Evolutionary conservation across 352 stramenopile species (phyloP), one percentile per base, ranked within the genome.

Genomic region (Globisporangium paroecandrum): DNA sequence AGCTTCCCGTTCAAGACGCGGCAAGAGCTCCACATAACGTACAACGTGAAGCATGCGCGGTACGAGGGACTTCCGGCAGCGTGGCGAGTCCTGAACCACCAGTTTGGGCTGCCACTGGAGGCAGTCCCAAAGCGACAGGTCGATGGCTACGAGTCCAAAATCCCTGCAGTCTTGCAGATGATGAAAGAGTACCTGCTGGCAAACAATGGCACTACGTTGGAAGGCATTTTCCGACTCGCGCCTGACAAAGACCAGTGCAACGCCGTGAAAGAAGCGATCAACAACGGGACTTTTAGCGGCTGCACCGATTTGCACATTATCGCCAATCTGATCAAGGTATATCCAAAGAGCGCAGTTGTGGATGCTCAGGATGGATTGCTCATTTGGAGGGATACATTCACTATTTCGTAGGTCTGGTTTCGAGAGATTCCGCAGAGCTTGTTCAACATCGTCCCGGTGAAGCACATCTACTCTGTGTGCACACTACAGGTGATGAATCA

Each of bases 221-320:
- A 94, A 69, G 88, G 87, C 5, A 81, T 95, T n/a, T 96, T 96
- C 49, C 83, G 88, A 4, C 38, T 96, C 20, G 82, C 88, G 8
- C 86, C 88, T 0, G 85, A 91, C 66, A 87, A 90, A 56, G 72
- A 70, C 4, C 74, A 83, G 63, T 94, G 83, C 59, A 65, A 54
- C 15, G 60, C 64, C 20, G 78, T 85, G 9, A 95, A 95, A 59
- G 64, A 77, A 15, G 64, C 81, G 15, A 90, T 95, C 61, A 93
- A 95, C 68, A 74, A 87, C 29, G 86, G 85, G 0, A 76, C 69
- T 1, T 92, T 89, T 34, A 74, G 66, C 12, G 78, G 77, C 29
- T 92, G 83, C 71, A 66, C 66, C 3, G 85, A 96, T 64, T 77
- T 93, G 3, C 82, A 96, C 68, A 87, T 94, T 34, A 73, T 93